Base-by-base conservation (phyloP, 2,329 filamentous ascomycete genomes). In the Lasiodiplodia sp. region DNA sequence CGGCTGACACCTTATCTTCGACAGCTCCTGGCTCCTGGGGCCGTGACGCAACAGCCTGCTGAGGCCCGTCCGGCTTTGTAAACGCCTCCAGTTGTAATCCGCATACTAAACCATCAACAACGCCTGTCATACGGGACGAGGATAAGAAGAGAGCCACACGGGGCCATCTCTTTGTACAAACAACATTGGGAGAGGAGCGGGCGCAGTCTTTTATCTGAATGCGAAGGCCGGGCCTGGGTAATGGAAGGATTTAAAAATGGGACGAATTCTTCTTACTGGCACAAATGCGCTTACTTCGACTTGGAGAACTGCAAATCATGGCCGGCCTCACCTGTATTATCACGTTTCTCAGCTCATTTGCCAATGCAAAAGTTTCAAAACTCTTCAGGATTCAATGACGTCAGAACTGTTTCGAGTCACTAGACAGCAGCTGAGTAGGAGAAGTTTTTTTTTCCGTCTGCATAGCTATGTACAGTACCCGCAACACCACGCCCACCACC, bases 1-100 rank as follows among this genome's bases (percentile, higher is more conserved):
- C 51, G 4, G 64, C 68, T 70, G 44, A 70, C 67, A 34, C 49
- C 31, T 34, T 14, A 14, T 58, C 31, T 14, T 6, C 3, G 14
- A 55, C 56, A 79, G 78, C 78, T 80, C 55, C 72, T 80, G 71
- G 76, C 75, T 60, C 77, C 77, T 31, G 76, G 76, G 21, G 49
- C 34, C 37, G 71, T 73, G 40, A 71, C 72, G 28, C 72, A 72
- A 67, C 68, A 57, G 44, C 37, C 73, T 34, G 73, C 72, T 68
- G 75, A 74, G 69, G 77, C 76, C 49, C 74, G 77, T 71, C 75
- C 78, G n/a, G 75, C 78, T 31, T 73, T 80, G 73, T 80, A 78
- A 70, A 71, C 37, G 7, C 58, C 25, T 57, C 56, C 28, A 4
- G 31, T 16, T 23, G 49, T 25, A 40, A 38, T 8, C 23, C 23